A percentile compares a stretch with the other conserved stretches of the same genome.
Conservation (phyloP, 768 basidiomycete genomes). For the Chalciporus sphaerocephalus region DNA sequence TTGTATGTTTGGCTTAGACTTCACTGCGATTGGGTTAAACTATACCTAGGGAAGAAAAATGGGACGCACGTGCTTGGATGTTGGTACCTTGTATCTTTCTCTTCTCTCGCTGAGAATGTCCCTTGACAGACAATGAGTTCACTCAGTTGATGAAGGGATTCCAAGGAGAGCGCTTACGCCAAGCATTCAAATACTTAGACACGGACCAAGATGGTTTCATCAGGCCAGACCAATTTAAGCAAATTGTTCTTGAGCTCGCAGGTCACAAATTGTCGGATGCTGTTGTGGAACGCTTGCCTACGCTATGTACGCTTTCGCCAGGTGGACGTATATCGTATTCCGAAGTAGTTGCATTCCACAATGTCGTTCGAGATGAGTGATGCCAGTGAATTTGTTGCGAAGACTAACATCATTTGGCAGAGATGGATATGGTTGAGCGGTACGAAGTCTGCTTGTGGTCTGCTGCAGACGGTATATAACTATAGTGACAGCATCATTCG, state of each 20-base stretch:
- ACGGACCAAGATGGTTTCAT: constrained; percentile 91
- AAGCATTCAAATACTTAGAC: constrained; percentile 92
- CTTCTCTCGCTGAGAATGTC: constrained; percentile 6
- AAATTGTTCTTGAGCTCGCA: constrained; percentile 92
- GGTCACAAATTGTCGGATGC: constrained; percentile 96
- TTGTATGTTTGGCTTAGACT: constrained; percentile 2
- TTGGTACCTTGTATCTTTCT: constrained; percentile 36
- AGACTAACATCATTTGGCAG: constrained; percentile 29
- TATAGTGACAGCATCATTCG: constrained; percentile 63
- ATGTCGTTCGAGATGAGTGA: constrained; percentile 79
- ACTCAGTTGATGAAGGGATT: constrained; percentile 98
- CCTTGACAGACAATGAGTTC: constrained; percentile 79
- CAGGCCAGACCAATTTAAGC: constrained; percentile 87
- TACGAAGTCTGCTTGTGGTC: constrained; percentile 21
- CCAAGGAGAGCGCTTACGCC: constrained; percentile 94
- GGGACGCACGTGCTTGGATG: constrained; percentile 90
- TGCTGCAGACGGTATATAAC: not conserved
- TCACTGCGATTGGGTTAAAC: constrained; percentile 86
- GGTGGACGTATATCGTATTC: constrained; percentile 93
- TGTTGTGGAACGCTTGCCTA: constrained; percentile 88
- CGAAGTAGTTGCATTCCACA: constrained; percentile 95
- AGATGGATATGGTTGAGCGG: constrained; percentile 98
- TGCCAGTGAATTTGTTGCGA: not conserved
- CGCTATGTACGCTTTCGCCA: constrained; percentile 82
- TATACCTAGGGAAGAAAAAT: constrained; percentile 92